These are phyloP conservation scores for Globisporangium parvum DNA, from an alignment of 352 stramenopile species.

Conservation along the genomic window DNA sequence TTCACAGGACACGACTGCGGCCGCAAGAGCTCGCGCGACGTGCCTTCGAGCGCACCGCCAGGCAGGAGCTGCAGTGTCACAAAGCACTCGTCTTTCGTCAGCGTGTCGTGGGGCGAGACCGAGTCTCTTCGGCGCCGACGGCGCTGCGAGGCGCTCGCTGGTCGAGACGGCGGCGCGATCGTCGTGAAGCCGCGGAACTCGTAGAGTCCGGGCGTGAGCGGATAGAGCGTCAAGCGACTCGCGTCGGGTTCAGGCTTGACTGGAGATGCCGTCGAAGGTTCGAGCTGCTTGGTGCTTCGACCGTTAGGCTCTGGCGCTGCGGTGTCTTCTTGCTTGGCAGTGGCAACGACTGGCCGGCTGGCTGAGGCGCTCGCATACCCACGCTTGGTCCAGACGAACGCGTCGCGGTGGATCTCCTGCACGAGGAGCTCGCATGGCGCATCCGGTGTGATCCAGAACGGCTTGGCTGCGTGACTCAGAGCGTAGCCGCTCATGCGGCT, in stretches of 20 bases:
- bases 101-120: conserved; percentile 2
- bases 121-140: conserved; percentile 1
- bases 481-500: conserved; percentile 1
- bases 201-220: conserved; percentile 49
- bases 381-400: conserved; percentile 6
- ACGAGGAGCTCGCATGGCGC: conserved; percentile 12
- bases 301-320: no score
- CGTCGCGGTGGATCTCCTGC: conserved; percentile 6
- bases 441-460: conserved; percentile 14
- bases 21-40: conserved; percentile 51
- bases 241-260: neutral
- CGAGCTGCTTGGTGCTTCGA: no score
- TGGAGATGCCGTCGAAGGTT: no score
- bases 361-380: no score
- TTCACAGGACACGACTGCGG: conserved; percentile 46
- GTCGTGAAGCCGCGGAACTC: conserved; percentile 60
- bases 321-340: neutral
- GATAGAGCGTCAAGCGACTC: conserved; percentile 22
- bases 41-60: conserved; percentile 43
- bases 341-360: no score
- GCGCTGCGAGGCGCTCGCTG: neutral
- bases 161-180: conserved; percentile 18
- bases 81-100: conserved; percentile 47
- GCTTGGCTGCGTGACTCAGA: conserved; percentile 6
- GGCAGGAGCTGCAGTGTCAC: conserved; percentile 55